Evolutionary conservation across 1,284 basidiomycete species (phyloP), one percentile per base, ranked within the genome.

Genomic region (Ceratobasidium sp.): DNA sequence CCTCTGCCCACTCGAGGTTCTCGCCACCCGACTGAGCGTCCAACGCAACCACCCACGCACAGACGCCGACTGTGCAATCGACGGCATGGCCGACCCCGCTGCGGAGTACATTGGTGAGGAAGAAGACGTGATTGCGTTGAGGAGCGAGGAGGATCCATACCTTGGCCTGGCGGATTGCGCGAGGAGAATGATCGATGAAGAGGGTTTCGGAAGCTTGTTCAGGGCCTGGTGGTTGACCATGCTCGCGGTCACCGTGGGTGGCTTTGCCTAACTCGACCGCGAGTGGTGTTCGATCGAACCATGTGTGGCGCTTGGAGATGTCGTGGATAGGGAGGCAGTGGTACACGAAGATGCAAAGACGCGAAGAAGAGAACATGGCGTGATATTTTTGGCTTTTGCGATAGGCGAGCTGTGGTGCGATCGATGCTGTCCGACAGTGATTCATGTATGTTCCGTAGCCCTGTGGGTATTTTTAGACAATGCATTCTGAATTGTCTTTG

Each of bases 151-250:
- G 60, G 95, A 97, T 82, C 95, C 96, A n/a, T 97, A 97, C 83
- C 84, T 89, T 53, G 93, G 95, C 6, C 85, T 96, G 61, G 83
- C 91, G 15, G 94, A 97, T 83, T 95, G 94, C 80, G 91, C 88
- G 20, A 92, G 93, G 84, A 90, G 92, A 82, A 94, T 97, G 56
- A 84, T 93, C n/a, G 89, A 93, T 69, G 95, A 97, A 85, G 95
- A 97, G 84, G 95, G 95, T 0, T 90, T 89, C 87, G 85, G 85
- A 80, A 90, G 94, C 4, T 85, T 97, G 79, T 96, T 94, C 84
- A 90, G 95, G 61, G 95, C 93, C 4, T 97, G 95, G 94, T 96
- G 94, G 94, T 86, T 95, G 80, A 96, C 95, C 1, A 86, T 94
- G 83, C 82, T 95, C 60, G 91, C 90, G 51, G 91, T 91, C 46